phyloP scores from a whole-genome alignment of 352 stramenopile species.

The Phytophthora ohioensis region DNA sequence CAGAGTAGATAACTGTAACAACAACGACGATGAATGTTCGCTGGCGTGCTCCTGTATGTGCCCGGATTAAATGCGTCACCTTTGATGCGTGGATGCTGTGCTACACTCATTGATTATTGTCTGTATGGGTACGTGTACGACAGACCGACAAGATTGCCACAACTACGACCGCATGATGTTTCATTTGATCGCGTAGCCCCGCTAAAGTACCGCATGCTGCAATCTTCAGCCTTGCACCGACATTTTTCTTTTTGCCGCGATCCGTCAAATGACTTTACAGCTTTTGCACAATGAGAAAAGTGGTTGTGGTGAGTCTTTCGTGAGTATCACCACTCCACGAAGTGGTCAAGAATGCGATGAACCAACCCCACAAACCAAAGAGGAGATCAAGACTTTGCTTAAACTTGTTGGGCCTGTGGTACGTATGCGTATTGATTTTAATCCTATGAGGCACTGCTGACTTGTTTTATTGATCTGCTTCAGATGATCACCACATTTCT shows the following conservation, averaged over 20 bases:
- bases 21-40: not conserved
- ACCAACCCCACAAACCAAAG: constrained; percentile 14
- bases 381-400: constrained; percentile 48
- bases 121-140: not conserved
- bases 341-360: constrained; percentile 16
- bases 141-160: not conserved
- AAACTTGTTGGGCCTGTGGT: constrained; percentile 52
- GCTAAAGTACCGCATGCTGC: too few relatives aligned
- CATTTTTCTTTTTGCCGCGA: too few relatives aligned
- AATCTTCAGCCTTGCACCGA: too few relatives aligned
- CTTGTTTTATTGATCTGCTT: not conserved
- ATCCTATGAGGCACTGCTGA: not conserved
- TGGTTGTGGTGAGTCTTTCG: constrained; percentile 10
- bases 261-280: constrained; percentile 1
- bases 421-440: not conserved
- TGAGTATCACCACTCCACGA: not conserved
- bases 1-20: constrained; percentile 11
- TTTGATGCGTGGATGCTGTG: constrained; percentile 5
- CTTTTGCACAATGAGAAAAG: not conserved
- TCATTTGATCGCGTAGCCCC: constrained; percentile 2
- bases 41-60: too few relatives aligned
- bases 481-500: constrained; percentile 46
- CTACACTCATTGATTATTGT: not conserved
- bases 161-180: not conserved
- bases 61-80: not conserved